Evolutionary conservation across 2,329 filamentous ascomycete species (phyloP).

Genomic region (Xylariaceae sp.): DNA sequence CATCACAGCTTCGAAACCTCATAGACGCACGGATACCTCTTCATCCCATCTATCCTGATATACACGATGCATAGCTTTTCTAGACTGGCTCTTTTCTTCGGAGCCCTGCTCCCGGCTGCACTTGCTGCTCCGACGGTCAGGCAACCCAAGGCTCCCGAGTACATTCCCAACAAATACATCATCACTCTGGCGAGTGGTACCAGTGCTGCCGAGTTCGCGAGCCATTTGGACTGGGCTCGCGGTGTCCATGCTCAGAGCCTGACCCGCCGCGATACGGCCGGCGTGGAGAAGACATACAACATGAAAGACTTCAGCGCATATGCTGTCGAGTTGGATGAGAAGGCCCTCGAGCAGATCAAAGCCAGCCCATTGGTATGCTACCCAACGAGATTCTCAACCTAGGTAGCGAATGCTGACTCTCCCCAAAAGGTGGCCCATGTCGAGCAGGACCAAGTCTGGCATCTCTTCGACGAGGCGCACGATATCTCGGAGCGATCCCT

Average conservation of each 20-base stretch:
- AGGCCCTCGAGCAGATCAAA: conserved; percentile 28
- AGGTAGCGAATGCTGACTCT: background rate
- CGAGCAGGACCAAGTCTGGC: conserved; percentile 30
- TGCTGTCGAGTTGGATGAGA: conserved; percentile 39
- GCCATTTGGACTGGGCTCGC: conserved; percentile 33
- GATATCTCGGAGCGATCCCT: conserved; percentile 24
- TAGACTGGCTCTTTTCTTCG: conserved; percentile 28
- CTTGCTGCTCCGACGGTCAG: conserved; percentile 26
- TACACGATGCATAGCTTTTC: conserved; percentile 27
- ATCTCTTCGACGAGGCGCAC: conserved; percentile 22
- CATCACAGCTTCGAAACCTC: conserved; percentile 10
- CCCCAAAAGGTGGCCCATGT: conserved; percentile 26
- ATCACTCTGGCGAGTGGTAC: conserved; percentile 29
- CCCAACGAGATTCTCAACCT: background rate
- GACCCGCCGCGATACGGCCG: conserved; percentile 30
- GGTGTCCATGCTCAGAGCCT: conserved; percentile 35
- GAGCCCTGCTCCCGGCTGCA: conserved; percentile 28
- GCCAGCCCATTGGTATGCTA: conserved; percentile 23
- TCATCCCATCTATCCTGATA: background rate
- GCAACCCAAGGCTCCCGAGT: conserved; percentile 19
- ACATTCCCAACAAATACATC: conserved; percentile 32
- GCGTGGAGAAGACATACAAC: conserved; percentile 38
- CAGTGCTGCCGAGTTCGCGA: conserved; percentile 29
- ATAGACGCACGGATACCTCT: background rate
- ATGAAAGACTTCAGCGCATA: conserved; percentile 40